Conservation (phyloP, 208 protist species). For the Tritrichomonas foetus region DNA sequence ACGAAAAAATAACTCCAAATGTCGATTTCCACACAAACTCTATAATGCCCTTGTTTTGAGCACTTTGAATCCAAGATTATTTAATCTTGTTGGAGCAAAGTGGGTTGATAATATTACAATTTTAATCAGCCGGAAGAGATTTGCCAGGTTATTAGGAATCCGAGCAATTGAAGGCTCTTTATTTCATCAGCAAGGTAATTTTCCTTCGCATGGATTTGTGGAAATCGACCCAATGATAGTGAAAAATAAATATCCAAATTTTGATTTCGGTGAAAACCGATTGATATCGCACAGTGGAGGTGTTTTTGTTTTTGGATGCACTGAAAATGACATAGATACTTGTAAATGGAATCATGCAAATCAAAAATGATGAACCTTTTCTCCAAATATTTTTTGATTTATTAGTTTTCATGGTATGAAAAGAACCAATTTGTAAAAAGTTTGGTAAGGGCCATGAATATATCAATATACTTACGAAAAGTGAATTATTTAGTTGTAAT, state of each 20-base stretch:
- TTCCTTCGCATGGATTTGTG: slow-evolving; percentile 8
- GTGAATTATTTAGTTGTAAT: too few species aligned
- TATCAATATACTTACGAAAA: too few species aligned
- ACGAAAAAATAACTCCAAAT: background rate
- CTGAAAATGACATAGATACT: background rate
- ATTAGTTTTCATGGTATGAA: too few species aligned
- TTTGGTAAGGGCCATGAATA: too few species aligned
- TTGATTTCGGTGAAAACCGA: background rate
- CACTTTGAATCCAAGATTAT: background rate
- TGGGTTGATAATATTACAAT: background rate
- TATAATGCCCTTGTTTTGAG: background rate
- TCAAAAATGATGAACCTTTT: too few species aligned
- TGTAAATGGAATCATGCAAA: background rate
- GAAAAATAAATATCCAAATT: background rate
- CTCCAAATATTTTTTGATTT: too few species aligned
- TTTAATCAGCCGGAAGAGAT: background rate
- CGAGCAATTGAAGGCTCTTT: background rate
- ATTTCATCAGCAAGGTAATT: slow-evolving; percentile 31
- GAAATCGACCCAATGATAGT: background rate
- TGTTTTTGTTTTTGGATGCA: background rate
- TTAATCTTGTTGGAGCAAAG: background rate
- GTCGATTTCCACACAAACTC: background rate
- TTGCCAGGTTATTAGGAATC: slow-evolving; percentile 15
- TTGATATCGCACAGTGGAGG: background rate
- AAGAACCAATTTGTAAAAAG: too few species aligned